phyloP scores from a whole-genome alignment of 1,284 basidiomycete species.

The Lentinula novae-zelandiae region DNA sequence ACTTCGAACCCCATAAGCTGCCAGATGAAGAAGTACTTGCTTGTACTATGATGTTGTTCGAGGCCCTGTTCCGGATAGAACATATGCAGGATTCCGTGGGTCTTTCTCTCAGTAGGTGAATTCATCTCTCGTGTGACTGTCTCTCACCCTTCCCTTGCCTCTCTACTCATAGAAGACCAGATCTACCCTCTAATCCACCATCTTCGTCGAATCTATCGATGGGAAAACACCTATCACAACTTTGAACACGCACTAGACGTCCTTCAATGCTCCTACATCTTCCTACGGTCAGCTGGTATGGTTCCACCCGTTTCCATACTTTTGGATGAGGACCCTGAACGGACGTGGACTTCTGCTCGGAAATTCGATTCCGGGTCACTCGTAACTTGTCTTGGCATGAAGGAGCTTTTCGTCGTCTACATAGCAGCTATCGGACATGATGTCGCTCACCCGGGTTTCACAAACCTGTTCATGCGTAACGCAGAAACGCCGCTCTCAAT shows the following conservation, averaged over 20 bases:
- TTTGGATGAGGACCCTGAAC: conserved; percentile 32
- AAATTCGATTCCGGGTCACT: conserved; percentile 38
- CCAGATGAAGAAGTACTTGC: conserved; percentile 77
- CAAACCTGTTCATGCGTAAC: conserved; percentile 93
- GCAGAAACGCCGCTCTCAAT: conserved; percentile 84
- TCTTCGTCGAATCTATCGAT: conserved; percentile 81
- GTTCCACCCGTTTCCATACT: conserved; percentile 73
- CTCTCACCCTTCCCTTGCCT: conserved; percentile 15
- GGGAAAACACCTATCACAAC: conserved; percentile 92
- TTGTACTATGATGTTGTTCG: conserved; percentile 79
- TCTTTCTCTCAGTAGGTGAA: conserved; percentile 60
- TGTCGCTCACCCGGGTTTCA: conserved; percentile 91
- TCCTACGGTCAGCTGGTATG: conserved; percentile 72
- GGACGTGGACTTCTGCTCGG: conserved; percentile 48
- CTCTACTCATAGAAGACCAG: conserved; percentile 43
- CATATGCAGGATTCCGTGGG: conserved; percentile 68
- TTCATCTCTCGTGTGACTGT: conserved; percentile 12
- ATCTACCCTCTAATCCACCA: conserved; percentile 77
- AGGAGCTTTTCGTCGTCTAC: conserved; percentile 81
- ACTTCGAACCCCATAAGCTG: conserved; percentile 83
- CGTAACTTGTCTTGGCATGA: conserved; percentile 50
- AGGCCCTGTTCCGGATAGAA: conserved; percentile 67
- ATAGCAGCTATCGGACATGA: conserved; percentile 94
- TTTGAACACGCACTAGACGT: conserved; percentile 95
- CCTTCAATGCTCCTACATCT: conserved; percentile 86